Conservation (phyloP, 441 rosid species). For the Croton setiger region DNA sequence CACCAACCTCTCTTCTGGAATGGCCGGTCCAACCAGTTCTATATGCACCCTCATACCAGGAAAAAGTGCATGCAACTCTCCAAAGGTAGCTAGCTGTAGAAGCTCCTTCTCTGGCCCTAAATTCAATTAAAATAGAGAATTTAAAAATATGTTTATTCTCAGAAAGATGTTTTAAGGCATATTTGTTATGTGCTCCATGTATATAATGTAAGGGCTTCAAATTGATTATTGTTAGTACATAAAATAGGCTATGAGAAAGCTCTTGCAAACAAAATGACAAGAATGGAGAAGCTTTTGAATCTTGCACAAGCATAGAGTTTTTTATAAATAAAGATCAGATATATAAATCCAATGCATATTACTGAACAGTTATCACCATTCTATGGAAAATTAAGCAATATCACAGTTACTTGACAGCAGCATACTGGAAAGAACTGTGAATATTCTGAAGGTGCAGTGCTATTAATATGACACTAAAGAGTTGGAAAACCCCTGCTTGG, state of each 20-base stretch:
- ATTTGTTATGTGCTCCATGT: background rate
- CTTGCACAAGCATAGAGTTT: background rate
- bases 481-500: too few species aligned
- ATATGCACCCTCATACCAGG: slow-evolving; percentile 54
- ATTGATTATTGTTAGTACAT: background rate
- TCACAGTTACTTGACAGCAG: background rate
- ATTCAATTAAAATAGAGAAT: slow-evolving; percentile 18
- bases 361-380: background rate
- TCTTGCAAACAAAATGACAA: slow-evolving; percentile 8
- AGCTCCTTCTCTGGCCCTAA: slow-evolving; percentile 95
- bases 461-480: background rate
- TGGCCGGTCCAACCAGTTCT: slow-evolving; percentile 75
- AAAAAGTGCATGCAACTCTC: slow-evolving; percentile 76
- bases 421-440: background rate
- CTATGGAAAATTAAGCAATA: background rate
- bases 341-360: background rate
- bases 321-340: background rate
- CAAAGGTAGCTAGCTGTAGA: slow-evolving; percentile 70
- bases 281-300: background rate
- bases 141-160: background rate
- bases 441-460: background rate
- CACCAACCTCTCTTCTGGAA: slow-evolving; percentile 67
- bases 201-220: background rate
- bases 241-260: background rate
- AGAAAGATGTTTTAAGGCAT: background rate